Conservation (phyloP, 495 filamentous ascomycete species). For the Neurospora sp. region DNA sequence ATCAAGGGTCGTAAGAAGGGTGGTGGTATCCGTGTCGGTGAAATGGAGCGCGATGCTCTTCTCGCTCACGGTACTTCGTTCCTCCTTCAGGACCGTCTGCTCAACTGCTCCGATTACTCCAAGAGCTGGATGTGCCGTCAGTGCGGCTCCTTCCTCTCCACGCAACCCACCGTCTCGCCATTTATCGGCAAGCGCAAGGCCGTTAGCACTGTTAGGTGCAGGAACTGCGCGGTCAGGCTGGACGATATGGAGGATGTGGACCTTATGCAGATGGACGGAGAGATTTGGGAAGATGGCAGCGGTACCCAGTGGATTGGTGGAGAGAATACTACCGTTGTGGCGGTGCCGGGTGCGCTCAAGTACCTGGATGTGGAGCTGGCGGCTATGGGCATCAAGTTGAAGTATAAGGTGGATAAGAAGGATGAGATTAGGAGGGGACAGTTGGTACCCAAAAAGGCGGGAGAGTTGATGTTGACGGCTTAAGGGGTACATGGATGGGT, state of each 20-base stretch:
- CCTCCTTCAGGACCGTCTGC: slow-evolving; percentile 84
- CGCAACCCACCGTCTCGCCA: slow-evolving; percentile 64
- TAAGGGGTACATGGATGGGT: not conserved
- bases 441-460: slow-evolving; percentile 5
- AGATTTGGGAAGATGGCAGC: slow-evolving; percentile 86
- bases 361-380: slow-evolving; percentile 92
- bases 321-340: slow-evolving; percentile 80
- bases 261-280: slow-evolving; percentile 50
- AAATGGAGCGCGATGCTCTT: slow-evolving; percentile 96
- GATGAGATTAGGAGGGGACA: slow-evolving; percentile 35
- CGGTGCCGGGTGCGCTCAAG: slow-evolving; percentile 82
- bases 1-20: slow-evolving; percentile 94
- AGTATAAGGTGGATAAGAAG: slow-evolving; percentile 63
- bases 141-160: slow-evolving; percentile 83
- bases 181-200: slow-evolving; percentile 49
- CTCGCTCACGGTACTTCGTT: slow-evolving; percentile 92
- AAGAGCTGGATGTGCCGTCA: slow-evolving; percentile 76
- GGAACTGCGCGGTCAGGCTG: slow-evolving; percentile 63
- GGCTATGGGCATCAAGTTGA: slow-evolving; percentile 44
- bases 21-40: slow-evolving; percentile 95
- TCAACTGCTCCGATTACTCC: slow-evolving; percentile 92
- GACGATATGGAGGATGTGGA: slow-evolving; percentile 44
- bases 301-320: slow-evolving; percentile 76
- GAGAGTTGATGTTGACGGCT: slow-evolving; percentile 13
- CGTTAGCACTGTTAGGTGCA: slow-evolving; percentile 59